Base-by-base conservation (phyloP, 805 yeast species). In the Ogataea methylovora region DNA sequence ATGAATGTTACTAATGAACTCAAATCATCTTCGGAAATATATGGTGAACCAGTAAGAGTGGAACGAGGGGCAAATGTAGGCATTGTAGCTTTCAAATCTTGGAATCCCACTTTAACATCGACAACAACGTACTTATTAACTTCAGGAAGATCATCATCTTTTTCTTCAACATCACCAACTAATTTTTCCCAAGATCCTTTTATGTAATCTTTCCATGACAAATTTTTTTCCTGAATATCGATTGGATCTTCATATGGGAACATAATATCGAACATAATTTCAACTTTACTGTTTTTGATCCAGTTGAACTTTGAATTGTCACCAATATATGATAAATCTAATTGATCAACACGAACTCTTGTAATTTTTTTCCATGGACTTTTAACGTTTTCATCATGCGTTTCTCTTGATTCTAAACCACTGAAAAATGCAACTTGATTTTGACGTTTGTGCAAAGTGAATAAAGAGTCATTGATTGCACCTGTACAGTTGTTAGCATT, bases 381-480 rank as follows among this genome's bases (percentile, higher is more conserved):
- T 8, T 56, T 46, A 15, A 56, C 42, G 11, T 14, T 12, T 11
- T 12, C 6, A 8, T 30, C 8, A 20, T 20, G 9, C 9, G 22
- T 7, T 11, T 14, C 15, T 11, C 12, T 24, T 12, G 41, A 41
- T 25, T 52, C 61, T 33, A 58, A 43, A 1, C 47, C 58, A 21
- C 52, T 56, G 22, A 69, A 63, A 41, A 66, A 67, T 0, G 74
- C 71, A 39, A 67, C 56, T 36, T 71, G 69, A 39, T 71, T 69
- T 49, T 82, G 90, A 45, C 83, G 72, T 49, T 81, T 81, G 46
- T 83, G 92, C 16, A 84, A 67, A 1, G 87, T 80, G 57, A 83
- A 82, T 54, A 84, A 63, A 1, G 92, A 75, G 35, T 80, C 80
- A 48, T 82, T 80, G 11, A 83, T 64, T 0, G 88, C 74, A 0